Conservation (phyloP, 2,329 filamentous ascomycete genomes). For the Thelonectria discophora region DNA sequence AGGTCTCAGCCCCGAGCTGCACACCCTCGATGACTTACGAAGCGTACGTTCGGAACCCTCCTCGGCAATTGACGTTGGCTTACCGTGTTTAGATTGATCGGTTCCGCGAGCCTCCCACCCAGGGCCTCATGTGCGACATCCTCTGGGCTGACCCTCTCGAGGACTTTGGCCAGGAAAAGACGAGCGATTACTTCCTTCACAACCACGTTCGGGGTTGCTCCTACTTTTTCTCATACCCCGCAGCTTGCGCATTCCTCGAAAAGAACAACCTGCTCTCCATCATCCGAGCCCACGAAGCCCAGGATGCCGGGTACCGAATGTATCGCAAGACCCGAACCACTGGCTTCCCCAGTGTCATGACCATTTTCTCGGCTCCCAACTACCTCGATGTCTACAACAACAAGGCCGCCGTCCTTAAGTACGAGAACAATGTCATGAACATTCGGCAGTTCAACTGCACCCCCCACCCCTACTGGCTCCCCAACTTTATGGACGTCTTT, state of each 20-base stretch:
- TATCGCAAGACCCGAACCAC: conserved; percentile 98
- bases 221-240: conserved; percentile 99
- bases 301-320: conserved; percentile 99
- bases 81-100: conserved; percentile 78
- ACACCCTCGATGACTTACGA: conserved; percentile 94
- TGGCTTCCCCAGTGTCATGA: conserved; percentile 99
- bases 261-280: conserved; percentile 98
- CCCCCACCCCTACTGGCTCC: conserved; percentile 98
- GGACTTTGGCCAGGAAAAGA: conserved; percentile 99
- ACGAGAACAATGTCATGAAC: conserved; percentile 99
- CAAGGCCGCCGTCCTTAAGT: conserved; percentile 98
- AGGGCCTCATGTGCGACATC: conserved; percentile 98
- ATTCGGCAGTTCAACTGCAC: conserved; percentile 99
- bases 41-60: conserved; percentile 65
- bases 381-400: conserved; percentile 99
- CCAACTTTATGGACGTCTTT: conserved; percentile 99
- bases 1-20: conserved; percentile 92
- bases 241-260: conserved; percentile 95
- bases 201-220: conserved; percentile 99
- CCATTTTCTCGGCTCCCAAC: conserved; percentile 98
- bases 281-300: conserved; percentile 96
- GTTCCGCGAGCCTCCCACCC: conserved; percentile 96
- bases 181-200: conserved; percentile 95
- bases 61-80: not conserved
- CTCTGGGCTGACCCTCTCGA: conserved; percentile 98